Evolutionary conservation across 2,329 filamentous ascomycete species (phyloP).

Genomic region (Trichoderma sp.): DNA sequence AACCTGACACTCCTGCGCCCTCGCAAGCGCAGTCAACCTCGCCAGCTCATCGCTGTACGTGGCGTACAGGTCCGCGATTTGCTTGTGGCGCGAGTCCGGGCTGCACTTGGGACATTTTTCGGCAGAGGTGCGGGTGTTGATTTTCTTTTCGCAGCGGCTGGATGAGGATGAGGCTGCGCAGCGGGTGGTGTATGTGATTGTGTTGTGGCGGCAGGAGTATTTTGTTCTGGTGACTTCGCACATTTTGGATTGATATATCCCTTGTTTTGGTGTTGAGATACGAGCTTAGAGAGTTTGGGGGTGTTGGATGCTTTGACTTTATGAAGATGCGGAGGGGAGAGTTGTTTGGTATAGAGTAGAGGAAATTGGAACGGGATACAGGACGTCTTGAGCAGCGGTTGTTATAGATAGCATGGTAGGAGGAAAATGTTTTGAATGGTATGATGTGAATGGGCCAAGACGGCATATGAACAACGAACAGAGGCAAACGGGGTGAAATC

Average conservation of each 20-base stretch:
- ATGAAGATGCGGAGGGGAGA: neutral
- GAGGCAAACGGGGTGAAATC: neutral
- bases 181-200: neutral
- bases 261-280: neutral
- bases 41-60: neutral
- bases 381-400: too few species aligned
- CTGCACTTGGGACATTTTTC: neutral
- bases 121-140: neutral
- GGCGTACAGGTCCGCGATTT: neutral
- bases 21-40: neutral
- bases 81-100: neutral
- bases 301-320: neutral
- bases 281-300: too few species aligned
- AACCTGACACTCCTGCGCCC: neutral
- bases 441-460: too few species aligned
- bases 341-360: neutral
- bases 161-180: neutral
- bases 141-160: conserved; percentile 15
- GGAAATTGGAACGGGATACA: too few species aligned
- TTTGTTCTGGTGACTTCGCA: conserved; percentile 3
- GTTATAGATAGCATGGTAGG: too few species aligned
- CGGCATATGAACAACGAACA: neutral
- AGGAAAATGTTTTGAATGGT: neutral
- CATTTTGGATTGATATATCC: too few species aligned
- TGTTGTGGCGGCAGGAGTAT: neutral